phyloP scores from a whole-genome alignment of 805 yeast species.

The Teunomyces gatunensis region DNA sequence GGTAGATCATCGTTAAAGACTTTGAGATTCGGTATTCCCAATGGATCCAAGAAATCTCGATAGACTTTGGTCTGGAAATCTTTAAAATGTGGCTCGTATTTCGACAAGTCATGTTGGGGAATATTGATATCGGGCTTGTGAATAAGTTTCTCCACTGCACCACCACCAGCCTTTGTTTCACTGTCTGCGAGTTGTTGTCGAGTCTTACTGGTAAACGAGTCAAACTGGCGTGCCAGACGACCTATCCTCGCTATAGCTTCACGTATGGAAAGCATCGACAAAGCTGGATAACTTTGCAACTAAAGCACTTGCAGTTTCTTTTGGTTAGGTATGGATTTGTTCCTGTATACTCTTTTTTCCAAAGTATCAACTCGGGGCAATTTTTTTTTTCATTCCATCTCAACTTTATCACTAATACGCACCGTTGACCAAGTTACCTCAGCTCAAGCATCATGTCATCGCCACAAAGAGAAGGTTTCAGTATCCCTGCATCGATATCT shows the following conservation, averaged over 20 bases:
- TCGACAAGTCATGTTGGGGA: not conserved
- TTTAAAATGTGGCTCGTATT: not conserved
- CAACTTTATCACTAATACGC: constrained; percentile 3
- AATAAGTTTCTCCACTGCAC: not conserved
- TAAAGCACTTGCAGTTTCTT: not conserved
- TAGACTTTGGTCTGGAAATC: constrained; percentile 20
- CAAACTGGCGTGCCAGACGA: constrained; percentile 28
- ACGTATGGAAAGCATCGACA: constrained; percentile 27
- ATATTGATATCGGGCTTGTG: constrained; percentile 2
- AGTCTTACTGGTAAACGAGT: constrained; percentile 12
- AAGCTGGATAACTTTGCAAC: too few relatives aligned
- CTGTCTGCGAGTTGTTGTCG: not conserved
- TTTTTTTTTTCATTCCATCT: constrained; percentile 6
- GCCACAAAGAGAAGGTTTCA: constrained; percentile 80
- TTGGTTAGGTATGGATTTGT: not conserved
- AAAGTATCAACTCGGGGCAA: not conserved
- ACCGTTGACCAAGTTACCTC: not conserved
- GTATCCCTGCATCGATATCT: constrained; percentile 71
- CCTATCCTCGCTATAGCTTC: constrained; percentile 35
- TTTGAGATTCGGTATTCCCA: constrained; percentile 33
- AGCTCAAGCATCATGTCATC: constrained; percentile 34
- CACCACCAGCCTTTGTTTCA: not conserved
- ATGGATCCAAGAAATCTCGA: constrained; percentile 34
- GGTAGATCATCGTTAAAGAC: constrained; percentile 23
- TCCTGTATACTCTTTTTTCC: constrained; percentile 3